Conservation (phyloP, 768 basidiomycete genomes). For the Suillus subalutaceus region DNA sequence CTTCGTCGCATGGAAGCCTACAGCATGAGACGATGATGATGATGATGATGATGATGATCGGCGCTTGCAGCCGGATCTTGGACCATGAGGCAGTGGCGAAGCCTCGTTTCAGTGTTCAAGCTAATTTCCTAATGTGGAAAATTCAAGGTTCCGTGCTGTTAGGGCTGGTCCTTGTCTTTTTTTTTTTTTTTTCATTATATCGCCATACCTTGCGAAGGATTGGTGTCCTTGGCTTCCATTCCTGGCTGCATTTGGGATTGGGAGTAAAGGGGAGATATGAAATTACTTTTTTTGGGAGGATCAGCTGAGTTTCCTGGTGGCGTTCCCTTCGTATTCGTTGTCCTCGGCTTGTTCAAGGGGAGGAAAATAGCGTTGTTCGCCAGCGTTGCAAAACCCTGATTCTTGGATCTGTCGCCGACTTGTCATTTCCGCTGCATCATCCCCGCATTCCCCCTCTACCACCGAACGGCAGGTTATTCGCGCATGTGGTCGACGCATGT, state of each 20-base stretch:
- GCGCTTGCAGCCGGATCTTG: slow-evolving; percentile 7
- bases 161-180: not conserved
- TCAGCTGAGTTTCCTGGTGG: not conserved
- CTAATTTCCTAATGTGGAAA: not conserved
- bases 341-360: slow-evolving; percentile 1
- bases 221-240: not conserved
- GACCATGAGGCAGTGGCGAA: not conserved
- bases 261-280: not conserved
- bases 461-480: not conserved
- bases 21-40: not conserved
- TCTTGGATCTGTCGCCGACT: not conserved
- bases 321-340: not conserved
- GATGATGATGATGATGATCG: not conserved
- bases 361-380: not conserved
- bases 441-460: not conserved
- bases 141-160: slow-evolving; percentile 1
- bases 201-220: not conserved
- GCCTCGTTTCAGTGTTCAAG: slow-evolving; percentile 4
- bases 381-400: not conserved
- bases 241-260: not conserved
- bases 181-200: slow-evolving; percentile 1
- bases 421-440: not conserved
- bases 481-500: not conserved
- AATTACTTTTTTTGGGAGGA: not conserved
- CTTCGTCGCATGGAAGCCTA: slow-evolving; percentile 61